Conservation (phyloP, 2,329 filamentous ascomycete genomes). For the Colletotrichum brevisporum region DNA sequence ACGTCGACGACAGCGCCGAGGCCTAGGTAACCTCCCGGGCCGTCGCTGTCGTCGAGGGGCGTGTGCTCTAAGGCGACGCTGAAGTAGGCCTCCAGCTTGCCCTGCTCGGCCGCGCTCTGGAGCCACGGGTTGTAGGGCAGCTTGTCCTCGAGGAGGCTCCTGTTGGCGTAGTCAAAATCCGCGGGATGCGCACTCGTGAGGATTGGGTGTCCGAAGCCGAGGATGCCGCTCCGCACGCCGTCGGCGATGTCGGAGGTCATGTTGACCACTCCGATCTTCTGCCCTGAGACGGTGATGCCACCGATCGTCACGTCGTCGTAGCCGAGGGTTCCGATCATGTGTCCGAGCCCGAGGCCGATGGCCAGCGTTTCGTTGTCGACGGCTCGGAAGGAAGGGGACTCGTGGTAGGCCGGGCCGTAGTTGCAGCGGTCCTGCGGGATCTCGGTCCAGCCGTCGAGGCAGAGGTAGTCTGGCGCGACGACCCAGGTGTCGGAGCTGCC, state of each 20-base stretch:
- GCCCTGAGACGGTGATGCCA: slow-evolving; percentile 41
- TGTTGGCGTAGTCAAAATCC: neutral
- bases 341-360: slow-evolving; percentile 43
- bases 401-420: slow-evolving; percentile 37
- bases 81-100: slow-evolving; percentile 42
- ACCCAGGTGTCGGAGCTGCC: slow-evolving; percentile 42
- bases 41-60: slow-evolving; percentile 21
- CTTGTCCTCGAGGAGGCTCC: slow-evolving; percentile 10
- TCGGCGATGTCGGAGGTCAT: slow-evolving; percentile 41
- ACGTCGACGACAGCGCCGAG: slow-evolving; percentile 43
- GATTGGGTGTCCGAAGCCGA: slow-evolving; percentile 43
- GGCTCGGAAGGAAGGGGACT: slow-evolving; percentile 5
- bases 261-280: slow-evolving; percentile 44
- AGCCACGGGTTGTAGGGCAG: slow-evolving; percentile 16
- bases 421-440: slow-evolving; percentile 34
- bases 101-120: slow-evolving; percentile 3
- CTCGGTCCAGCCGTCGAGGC: slow-evolving; percentile 27
- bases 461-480: slow-evolving; percentile 38
- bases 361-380: slow-evolving; percentile 47
- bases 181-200: slow-evolving; percentile 42
- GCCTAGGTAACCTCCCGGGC: slow-evolving; percentile 42
- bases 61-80: slow-evolving; percentile 43
- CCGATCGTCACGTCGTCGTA: slow-evolving; percentile 40
- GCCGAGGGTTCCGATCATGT: slow-evolving; percentile 41
- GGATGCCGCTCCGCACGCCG: slow-evolving; percentile 43